Percentiles rank a stretch among this genome's conserved stretches.
Evolutionary conservation across 2,329 filamentous ascomycete genomes (phyloP).

Genomic region (Arthrocladium fulminans): DNA sequence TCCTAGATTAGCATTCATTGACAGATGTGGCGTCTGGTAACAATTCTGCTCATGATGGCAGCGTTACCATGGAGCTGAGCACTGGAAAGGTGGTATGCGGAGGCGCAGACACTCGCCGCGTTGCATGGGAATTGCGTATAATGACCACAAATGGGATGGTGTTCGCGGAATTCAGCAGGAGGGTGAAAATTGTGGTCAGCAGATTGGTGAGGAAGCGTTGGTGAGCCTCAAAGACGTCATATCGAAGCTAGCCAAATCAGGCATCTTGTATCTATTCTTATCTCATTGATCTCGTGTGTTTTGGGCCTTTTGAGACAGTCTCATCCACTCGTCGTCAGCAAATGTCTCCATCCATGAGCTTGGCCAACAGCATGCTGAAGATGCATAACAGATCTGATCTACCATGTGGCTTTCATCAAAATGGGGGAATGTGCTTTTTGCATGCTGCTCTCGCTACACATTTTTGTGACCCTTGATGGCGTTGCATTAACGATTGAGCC

Average conservation of each 20-base stretch:
- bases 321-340: background rate
- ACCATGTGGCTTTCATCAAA: too few relatives aligned
- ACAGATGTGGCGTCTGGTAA: background rate
- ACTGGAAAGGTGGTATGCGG: background rate
- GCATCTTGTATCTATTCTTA: background rate
- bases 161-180: background rate
- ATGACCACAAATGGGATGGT: background rate
- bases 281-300: background rate
- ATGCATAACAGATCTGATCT: too few relatives aligned
- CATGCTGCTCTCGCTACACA: too few relatives aligned
- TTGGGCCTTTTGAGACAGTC: background rate
- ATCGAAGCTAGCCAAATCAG: background rate
- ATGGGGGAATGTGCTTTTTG: too few relatives aligned
- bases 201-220: too few relatives aligned
- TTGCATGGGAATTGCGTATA: background rate
- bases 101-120: constrained; percentile 2
- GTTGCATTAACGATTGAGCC: too few relatives aligned
- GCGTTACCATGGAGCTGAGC: constrained; percentile 2
- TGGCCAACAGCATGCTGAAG: too few relatives aligned
- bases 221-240: constrained; percentile 1
- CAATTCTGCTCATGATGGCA: background rate
- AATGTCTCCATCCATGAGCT: too few relatives aligned
- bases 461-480: too few relatives aligned
- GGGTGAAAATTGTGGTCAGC: background rate
- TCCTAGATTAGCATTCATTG: background rate